Conservation (phyloP, 140 eudicot species). For the Stevia rebaudiana region DNA sequence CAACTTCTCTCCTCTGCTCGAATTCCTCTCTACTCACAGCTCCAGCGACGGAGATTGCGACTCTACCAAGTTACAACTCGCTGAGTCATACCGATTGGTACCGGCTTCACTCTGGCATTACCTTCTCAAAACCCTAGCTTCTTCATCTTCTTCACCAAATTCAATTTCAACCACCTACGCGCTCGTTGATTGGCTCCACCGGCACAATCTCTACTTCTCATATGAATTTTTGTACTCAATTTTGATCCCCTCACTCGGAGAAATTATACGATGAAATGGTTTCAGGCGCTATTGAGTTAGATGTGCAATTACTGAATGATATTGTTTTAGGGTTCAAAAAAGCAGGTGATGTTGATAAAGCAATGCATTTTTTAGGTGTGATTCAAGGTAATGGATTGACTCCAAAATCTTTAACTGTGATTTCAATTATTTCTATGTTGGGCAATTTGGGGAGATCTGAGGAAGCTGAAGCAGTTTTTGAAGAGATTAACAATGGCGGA, state of each 20-base stretch:
- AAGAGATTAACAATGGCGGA: conserved; percentile 84
- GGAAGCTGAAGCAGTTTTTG: conserved; percentile 88
- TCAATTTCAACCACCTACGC: conserved; percentile 46
- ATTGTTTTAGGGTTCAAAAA: conserved; percentile 69
- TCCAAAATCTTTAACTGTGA: conserved; percentile 53
- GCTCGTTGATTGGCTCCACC: conserved; percentile 71
- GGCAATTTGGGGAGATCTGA: conserved; percentile 70
- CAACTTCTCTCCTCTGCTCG: conserved; percentile 82
- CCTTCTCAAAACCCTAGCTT: conserved; percentile 53
- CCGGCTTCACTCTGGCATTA: conserved; percentile 91
- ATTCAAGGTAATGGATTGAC: conserved; percentile 87
- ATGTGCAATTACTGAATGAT: conserved; percentile 73
- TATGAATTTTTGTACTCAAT: conserved; percentile 83
- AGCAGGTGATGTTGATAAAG: conserved; percentile 58
- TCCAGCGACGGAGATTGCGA: conserved; percentile 20
- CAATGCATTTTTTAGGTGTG: conserved; percentile 50
- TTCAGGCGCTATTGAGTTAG: conserved; percentile 57
- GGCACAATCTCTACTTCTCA: conserved; percentile 71
- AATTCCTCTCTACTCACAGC: conserved; percentile 49
- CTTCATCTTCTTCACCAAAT: conserved; percentile 39
- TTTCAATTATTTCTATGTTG: conserved; percentile 52
- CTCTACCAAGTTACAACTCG: conserved; percentile 64
- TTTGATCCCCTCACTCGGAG: conserved; percentile 67
- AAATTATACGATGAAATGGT: conserved; percentile 59
- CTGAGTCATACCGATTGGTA: conserved; percentile 71